Base-by-base conservation (phyloP, 208 protist genomes). In the Trypanosoma rangeli region DNA sequence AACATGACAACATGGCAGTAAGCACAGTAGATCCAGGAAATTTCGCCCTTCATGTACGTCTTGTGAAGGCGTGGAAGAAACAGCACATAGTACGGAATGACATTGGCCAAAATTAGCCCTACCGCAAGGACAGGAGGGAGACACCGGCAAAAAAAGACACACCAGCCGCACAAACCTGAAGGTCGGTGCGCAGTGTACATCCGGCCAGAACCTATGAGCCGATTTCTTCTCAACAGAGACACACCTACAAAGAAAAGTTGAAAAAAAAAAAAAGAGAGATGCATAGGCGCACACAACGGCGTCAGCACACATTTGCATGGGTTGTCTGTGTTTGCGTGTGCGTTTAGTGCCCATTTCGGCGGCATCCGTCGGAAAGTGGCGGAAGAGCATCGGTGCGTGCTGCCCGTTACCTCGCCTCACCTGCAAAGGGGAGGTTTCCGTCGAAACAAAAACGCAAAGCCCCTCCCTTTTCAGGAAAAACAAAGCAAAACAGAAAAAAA, bases 1-100 rank as follows among this genome's bases (percentile, higher is more conserved):
- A 81, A 5, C 68, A 91, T 90, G 24, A 82, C 39, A 24, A 65
- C 12, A 37, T 80, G 52, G 31, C 76, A 86, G 60, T 90, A 91
- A 66, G 79, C 73, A 68, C 82, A 90, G 55, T 85, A 91, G 10
- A 83, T 44, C 58, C 70, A 83, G 15, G 80, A 85, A 15, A 70
- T 83, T 0, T 64, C 61, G 37, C 80, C 79, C 4, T 49, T 24
- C 28, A 49, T 55, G 64, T 76, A 90, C n/a, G 61, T 56, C 1
- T 59, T 26, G 8, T 57, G 46, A 1, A 93, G 74, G 56, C 69
- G 52, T 0, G 76, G 78, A 42, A 9, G 18, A 56, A 35, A 35
- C 16, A 55, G 5, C 46, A 68, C 33, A 64, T 58, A 58, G 18
- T 58, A 58, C 26, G 54, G 54, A 35, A 29, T n/a, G 5, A 58